These are phyloP conservation scores for Syncephalastrum monosporum DNA, from an alignment of 371 early-diverging fungal genomes.

Conservation along the genomic window DNA sequence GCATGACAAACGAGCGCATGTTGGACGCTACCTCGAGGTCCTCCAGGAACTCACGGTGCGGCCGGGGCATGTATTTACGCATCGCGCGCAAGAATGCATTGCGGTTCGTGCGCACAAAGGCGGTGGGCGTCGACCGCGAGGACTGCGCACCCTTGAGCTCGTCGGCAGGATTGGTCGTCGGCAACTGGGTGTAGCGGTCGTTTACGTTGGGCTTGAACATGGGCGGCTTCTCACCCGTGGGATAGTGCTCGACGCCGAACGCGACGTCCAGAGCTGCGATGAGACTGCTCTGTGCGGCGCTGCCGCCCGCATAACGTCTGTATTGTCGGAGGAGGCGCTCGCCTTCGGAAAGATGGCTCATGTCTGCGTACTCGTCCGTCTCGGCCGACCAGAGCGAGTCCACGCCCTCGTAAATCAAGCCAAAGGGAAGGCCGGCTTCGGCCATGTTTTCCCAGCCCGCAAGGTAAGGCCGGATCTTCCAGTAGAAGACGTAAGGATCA, in stretches of 20 bases:
- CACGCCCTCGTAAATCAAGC: slow-evolving; percentile 91
- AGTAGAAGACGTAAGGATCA: slow-evolving; percentile 95
- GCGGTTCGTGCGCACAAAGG: slow-evolving; percentile 48
- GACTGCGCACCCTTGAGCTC: slow-evolving; percentile 23
- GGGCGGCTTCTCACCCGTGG: slow-evolving; percentile 59
- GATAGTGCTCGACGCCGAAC: slow-evolving; percentile 88
- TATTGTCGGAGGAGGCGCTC: slow-evolving; percentile 56
- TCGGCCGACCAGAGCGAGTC: slow-evolving; percentile 51
- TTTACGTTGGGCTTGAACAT: slow-evolving; percentile 18
- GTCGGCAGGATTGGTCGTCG: slow-evolving; percentile 35
- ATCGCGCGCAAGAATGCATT: slow-evolving; percentile 80
- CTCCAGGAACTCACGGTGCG: slow-evolving; percentile 83
- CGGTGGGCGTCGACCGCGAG: slow-evolving; percentile 43
- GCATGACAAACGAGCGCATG: slow-evolving; percentile 56
- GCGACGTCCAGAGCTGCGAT: slow-evolving; percentile 92
- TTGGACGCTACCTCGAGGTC: slow-evolving; percentile 70
- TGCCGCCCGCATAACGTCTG: slow-evolving; percentile 88
- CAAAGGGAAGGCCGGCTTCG: slow-evolving; percentile 82
- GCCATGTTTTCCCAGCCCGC: slow-evolving; percentile 94
- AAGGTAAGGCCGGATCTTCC: slow-evolving; percentile 89
- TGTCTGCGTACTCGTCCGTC: slow-evolving; percentile 53
- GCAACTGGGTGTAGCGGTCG: slow-evolving; percentile 38
- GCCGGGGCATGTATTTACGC: slow-evolving; percentile 91
- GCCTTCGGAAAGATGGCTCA: slow-evolving; percentile 55
- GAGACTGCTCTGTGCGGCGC: slow-evolving; percentile 93